A percentile compares a stretch with the other conserved stretches of the same genome.
Evolutionary conservation across 306 rosid genomes (phyloP).

Genomic region (Mimosa bimucronata): DNA sequence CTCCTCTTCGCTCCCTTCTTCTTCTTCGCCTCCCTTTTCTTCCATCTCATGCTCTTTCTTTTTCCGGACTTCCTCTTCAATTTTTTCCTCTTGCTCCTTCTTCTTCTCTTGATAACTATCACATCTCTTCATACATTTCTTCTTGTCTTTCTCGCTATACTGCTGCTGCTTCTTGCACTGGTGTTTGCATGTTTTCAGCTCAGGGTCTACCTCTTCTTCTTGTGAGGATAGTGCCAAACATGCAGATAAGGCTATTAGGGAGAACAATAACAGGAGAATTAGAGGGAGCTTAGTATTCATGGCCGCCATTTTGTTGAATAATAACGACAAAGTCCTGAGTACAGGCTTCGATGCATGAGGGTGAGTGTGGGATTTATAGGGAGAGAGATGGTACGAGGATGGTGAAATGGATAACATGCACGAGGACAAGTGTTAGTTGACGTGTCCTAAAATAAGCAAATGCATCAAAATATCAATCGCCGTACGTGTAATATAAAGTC

Average conservation of each 20-base stretch:
- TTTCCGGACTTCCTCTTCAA: no score
- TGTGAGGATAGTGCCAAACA: background rate
- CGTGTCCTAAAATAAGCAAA: background rate
- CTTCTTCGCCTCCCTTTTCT: background rate
- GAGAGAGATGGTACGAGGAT: background rate
- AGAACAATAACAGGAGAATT: background rate
- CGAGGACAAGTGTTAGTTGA: background rate
- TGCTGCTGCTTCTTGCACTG: background rate
- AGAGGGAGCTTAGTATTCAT: background rate
- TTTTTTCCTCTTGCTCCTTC: constrained; percentile 17
- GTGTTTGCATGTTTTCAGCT: constrained; percentile 11
- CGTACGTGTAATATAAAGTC: background rate
- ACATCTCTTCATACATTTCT: background rate
- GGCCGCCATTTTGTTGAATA: background rate
- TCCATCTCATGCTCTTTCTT: background rate
- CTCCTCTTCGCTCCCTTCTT: constrained; percentile 1
- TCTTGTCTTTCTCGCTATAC: background rate
- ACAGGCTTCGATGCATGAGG: no score
- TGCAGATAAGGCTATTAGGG: background rate
- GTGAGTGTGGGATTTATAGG: background rate
- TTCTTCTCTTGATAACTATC: background rate
- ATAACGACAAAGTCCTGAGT: background rate
- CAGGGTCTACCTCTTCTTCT: constrained; percentile 12
- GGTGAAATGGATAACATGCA: constrained; percentile 2
- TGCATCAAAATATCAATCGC: background rate